These are phyloP conservation scores for Lagenaria siceraria DNA, from an alignment of 306 rosid species.

Conservation along the genomic window DNA sequence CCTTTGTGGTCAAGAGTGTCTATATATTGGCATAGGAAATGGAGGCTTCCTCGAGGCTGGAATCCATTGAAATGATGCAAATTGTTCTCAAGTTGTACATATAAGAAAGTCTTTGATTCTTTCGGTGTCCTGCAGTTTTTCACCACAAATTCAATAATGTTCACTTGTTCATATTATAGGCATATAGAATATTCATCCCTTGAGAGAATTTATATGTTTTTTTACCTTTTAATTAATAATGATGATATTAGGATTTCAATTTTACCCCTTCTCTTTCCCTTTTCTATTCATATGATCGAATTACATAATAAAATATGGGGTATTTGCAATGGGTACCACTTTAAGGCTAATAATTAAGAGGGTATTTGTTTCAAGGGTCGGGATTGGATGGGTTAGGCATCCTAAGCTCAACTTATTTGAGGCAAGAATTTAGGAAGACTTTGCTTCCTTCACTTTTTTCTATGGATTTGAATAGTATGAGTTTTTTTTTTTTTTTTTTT, in stretches of 20 bases:
- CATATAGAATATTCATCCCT: not conserved
- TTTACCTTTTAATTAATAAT: not conserved
- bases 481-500: no score
- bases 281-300: not conserved
- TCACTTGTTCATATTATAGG: not conserved
- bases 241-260: not conserved
- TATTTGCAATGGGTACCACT: no score
- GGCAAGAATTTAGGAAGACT: no score
- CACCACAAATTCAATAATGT: not conserved
- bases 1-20: conserved; percentile 97
- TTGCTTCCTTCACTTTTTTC: no score
- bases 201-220: not conserved
- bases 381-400: no score
- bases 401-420: no score
- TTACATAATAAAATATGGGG: no score
- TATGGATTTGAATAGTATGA: no score
- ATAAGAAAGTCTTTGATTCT: conserved; percentile 21
- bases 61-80: conserved; percentile 24
- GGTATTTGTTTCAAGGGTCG: no score
- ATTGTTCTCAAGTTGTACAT: conserved; percentile 16
- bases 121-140: conserved; percentile 14
- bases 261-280: not conserved
- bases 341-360: no score
- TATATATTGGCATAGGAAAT: conserved; percentile 88
- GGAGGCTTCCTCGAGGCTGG: conserved; percentile 82